These are phyloP conservation scores for Byssoonygena ceratinophila DNA, from an alignment of 2,329 filamentous ascomycete species.

Conservation along the genomic window DNA sequence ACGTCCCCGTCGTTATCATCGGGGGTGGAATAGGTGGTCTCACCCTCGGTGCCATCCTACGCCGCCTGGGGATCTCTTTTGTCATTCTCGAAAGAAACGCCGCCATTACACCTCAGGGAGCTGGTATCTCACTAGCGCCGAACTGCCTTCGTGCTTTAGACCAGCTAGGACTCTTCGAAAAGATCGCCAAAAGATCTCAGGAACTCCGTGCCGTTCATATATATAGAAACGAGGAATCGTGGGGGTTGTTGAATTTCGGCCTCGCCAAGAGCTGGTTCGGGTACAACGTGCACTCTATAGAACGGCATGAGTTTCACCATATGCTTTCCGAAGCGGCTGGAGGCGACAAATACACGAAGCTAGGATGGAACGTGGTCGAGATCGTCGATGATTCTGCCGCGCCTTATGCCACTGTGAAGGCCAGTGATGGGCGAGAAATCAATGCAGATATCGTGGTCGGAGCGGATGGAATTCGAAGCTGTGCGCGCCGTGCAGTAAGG, in stretches of 20 bases:
- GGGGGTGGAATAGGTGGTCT: constrained; percentile 12
- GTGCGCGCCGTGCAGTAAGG: constrained; percentile 10
- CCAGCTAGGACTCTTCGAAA: constrained; percentile 10
- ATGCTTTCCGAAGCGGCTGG: constrained; percentile 10
- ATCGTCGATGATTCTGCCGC: constrained; percentile 7
- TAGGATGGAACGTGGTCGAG: constrained; percentile 9
- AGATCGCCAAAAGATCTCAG: constrained; percentile 7
- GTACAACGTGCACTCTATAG: constrained; percentile 10
- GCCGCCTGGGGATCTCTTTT: constrained; percentile 9
- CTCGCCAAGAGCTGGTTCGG: constrained; percentile 9
- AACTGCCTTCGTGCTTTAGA: constrained; percentile 12
- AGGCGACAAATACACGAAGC: constrained; percentile 5
- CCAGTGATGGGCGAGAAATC: constrained; percentile 9
- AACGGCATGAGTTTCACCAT: constrained; percentile 11
- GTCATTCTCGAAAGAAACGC: constrained; percentile 5
- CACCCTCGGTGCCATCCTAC: constrained; percentile 7
- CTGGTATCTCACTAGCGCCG: constrained; percentile 11
- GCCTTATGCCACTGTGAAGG: constrained; percentile 9
- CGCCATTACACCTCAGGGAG: constrained; percentile 10
- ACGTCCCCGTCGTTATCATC: constrained; percentile 6
- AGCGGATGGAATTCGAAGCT: constrained; percentile 12
- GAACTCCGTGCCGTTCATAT: constrained; percentile 5
- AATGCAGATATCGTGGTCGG: constrained; percentile 11
- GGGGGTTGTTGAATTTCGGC: constrained; percentile 9
- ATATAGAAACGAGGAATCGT: constrained; percentile 10